phyloP scores from a whole-genome alignment of 805 yeast genomes.

The Wickerhamiella australiensis region DNA sequence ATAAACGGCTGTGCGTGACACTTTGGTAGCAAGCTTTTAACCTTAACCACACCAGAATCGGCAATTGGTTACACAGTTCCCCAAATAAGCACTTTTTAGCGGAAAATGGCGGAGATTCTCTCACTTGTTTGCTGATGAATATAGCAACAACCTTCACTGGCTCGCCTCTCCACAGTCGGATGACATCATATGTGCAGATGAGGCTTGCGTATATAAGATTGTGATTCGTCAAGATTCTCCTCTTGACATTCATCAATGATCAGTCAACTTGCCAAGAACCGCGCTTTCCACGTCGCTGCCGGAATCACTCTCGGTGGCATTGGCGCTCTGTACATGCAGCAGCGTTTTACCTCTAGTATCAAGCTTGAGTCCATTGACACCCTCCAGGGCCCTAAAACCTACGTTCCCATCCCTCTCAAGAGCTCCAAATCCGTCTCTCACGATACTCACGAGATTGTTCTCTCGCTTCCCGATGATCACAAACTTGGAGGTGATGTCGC shows the following conservation, averaged over 20 bases:
- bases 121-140: too few species aligned
- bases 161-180: background rate
- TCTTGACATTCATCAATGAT: background rate
- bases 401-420: slow-evolving; percentile 26
- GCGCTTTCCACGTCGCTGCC: slow-evolving; percentile 21
- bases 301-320: slow-evolving; percentile 37
- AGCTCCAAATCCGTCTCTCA: slow-evolving; percentile 21
- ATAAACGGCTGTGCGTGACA: too few species aligned
- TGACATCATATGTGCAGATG: slow-evolving; percentile 11
- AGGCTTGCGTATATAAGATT: background rate
- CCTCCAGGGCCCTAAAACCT: slow-evolving; percentile 24
- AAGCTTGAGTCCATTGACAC: slow-evolving; percentile 21
- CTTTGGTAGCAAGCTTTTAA: too few species aligned
- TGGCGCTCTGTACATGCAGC: slow-evolving; percentile 30
- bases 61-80: too few species aligned
- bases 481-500: slow-evolving; percentile 70
- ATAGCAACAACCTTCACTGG: background rate
- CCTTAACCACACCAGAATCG: too few species aligned
- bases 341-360: slow-evolving; percentile 26
- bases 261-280: slow-evolving; percentile 8
- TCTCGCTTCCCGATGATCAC: slow-evolving; percentile 58
- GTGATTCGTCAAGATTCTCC: slow-evolving; percentile 2
- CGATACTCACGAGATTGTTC: slow-evolving; percentile 50
- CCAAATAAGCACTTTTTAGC: too few species aligned
- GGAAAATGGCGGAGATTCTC: too few species aligned